Evolutionary conservation across 202 grass and related monocot species (phyloP).

Genomic region (Schoenoplectus tabernaemontani): DNA sequence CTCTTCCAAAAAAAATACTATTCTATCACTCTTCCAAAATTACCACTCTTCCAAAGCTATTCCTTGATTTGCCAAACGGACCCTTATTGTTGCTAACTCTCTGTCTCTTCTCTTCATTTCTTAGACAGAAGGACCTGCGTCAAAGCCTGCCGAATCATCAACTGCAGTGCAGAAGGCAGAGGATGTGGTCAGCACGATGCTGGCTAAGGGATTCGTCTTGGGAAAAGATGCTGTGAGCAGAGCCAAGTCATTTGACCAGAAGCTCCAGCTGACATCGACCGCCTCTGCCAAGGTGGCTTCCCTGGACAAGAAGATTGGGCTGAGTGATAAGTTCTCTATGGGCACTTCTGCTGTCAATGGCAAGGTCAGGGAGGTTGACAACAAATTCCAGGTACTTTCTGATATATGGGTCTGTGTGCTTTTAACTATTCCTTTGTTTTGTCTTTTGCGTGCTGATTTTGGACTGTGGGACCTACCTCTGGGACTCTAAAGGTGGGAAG

Average conservation of each 20-base stretch:
- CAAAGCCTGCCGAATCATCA: constrained; percentile 28
- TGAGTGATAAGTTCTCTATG: constrained; percentile 63
- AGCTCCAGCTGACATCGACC: constrained; percentile 63
- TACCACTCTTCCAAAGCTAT: too few species aligned
- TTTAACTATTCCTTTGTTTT: background rate
- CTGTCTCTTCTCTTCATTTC: background rate
- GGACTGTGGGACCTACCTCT: background rate
- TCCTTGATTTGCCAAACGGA: too few species aligned
- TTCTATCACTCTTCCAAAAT: too few species aligned
- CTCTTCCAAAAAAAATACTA: too few species aligned
- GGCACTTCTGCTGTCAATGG: constrained; percentile 57
- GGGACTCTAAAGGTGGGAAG: background rate
- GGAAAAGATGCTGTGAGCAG: constrained; percentile 63
- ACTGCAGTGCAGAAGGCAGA: constrained; percentile 76
- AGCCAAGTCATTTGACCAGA: constrained; percentile 77
- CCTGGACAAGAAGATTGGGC: constrained; percentile 78
- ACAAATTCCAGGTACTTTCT: constrained; percentile 65
- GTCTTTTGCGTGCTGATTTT: background rate
- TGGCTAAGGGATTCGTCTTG: constrained; percentile 73
- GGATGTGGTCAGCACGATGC: constrained; percentile 82
- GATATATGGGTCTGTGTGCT: background rate
- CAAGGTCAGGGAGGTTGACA: constrained; percentile 77
- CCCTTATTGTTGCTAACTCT: too few species aligned
- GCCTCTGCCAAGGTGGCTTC: constrained; percentile 61
- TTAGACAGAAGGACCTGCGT: constrained; percentile 36